Evolutionary conservation across 257 asterid genomes (phyloP).

Genomic region (Capsicum chinense): DNA sequence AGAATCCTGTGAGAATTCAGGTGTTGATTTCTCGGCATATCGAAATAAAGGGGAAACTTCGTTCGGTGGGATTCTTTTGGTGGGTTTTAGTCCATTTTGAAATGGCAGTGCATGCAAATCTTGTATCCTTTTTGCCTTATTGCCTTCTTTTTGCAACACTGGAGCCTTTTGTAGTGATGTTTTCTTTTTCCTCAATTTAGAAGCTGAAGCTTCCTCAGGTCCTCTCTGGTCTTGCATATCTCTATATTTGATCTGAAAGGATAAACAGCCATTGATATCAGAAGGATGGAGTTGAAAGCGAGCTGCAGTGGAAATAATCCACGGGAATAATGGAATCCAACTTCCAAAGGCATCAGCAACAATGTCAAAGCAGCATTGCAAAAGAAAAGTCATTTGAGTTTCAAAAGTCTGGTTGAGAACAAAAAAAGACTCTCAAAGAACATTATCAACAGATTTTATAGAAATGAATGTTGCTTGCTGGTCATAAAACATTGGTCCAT

Average conservation of each 20-base stretch:
- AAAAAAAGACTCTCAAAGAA: neutral
- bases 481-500: neutral
- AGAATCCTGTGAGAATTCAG: conserved; percentile 51
- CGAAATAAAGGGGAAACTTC: conserved; percentile 43
- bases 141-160: conserved; percentile 46
- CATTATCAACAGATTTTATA: neutral
- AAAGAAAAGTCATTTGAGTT: conserved; percentile 11
- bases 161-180: conserved; percentile 42
- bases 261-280: conserved; percentile 12
- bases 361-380: neutral
- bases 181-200: conserved; percentile 71
- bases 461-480: neutral
- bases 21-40: conserved; percentile 44
- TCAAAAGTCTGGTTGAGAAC: neutral
- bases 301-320: neutral
- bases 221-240: conserved; percentile 63
- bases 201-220: conserved; percentile 41
- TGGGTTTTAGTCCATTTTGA: conserved; percentile 54
- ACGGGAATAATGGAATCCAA: neutral
- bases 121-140: conserved; percentile 40
- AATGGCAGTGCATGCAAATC: conserved; percentile 36
- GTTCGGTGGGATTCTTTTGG: conserved; percentile 46
- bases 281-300: conserved; percentile 7
- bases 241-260: conserved; percentile 22
- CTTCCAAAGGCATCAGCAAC: conserved; percentile 11